These are phyloP conservation scores for Mortierella sp. DNA, from an alignment of 371 early-diverging fungal genomes.

Conservation along the genomic window DNA sequence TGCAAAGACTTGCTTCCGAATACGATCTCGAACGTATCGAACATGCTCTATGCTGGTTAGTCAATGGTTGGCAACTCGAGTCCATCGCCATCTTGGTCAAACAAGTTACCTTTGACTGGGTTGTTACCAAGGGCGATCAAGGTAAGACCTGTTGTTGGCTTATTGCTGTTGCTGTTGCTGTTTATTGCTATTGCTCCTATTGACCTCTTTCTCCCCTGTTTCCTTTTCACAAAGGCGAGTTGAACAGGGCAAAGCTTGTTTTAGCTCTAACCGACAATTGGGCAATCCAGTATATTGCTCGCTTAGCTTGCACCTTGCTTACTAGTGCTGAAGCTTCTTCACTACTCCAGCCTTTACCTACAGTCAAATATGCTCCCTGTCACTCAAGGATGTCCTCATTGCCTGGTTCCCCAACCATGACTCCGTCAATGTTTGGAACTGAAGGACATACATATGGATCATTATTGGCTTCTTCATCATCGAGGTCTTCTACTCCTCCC, in stretches of 20 bases:
- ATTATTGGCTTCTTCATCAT: background rate
- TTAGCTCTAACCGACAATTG: slow-evolving; percentile 69
- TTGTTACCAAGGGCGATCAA: slow-evolving; percentile 66
- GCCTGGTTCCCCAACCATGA: slow-evolving; percentile 19
- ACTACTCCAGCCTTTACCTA: slow-evolving; percentile 58
- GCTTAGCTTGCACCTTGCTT: slow-evolving; percentile 52
- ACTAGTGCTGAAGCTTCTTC: slow-evolving; percentile 34
- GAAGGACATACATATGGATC: slow-evolving; percentile 14
- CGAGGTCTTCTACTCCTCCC: slow-evolving; percentile 8
- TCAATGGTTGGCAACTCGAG: slow-evolving; percentile 78
- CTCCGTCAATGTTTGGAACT: slow-evolving; percentile 8
- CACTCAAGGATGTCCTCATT: slow-evolving; percentile 29
- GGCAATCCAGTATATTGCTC: slow-evolving; percentile 72
- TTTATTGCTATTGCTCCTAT: background rate
- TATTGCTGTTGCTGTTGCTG: background rate
- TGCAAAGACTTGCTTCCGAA: slow-evolving; percentile 80
- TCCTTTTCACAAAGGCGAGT: slow-evolving; percentile 55
- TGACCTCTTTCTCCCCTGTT: background rate
- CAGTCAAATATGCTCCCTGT: slow-evolving; percentile 55
- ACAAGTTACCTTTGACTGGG: slow-evolving; percentile 78
- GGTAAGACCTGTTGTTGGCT: slow-evolving; percentile 21
- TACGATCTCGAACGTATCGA: slow-evolving; percentile 76
- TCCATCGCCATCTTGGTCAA: slow-evolving; percentile 71
- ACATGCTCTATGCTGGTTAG: slow-evolving; percentile 78
- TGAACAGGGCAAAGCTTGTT: slow-evolving; percentile 66